Percentiles rank a stretch among this genome's conserved stretches.
Evolutionary conservation across 345 rosid species (phyloP).

Genomic region (Pugionium dolabratum): DNA sequence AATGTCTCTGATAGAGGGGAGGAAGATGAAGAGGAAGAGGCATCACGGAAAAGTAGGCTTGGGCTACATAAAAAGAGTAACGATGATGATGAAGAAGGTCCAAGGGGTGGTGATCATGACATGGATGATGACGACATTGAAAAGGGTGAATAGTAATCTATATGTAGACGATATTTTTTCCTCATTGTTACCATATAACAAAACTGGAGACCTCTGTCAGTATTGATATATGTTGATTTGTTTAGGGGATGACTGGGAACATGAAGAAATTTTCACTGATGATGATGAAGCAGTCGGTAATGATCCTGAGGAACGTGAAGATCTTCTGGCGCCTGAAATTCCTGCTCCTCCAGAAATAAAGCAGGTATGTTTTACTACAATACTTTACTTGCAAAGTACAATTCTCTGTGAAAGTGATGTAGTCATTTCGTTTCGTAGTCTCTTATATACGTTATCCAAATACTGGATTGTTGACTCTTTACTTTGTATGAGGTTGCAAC

Average conservation of each 20-base stretch:
- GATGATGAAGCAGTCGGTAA: conserved; percentile 97
- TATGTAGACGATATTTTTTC: not conserved
- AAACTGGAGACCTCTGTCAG: not conserved
- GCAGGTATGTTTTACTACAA: conserved; percentile 50
- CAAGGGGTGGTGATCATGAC: conserved; percentile 89
- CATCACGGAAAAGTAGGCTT: conserved; percentile 79
- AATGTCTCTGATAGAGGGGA: conserved; percentile 82
- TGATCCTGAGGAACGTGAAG: conserved; percentile 93
- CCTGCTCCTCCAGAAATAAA: conserved; percentile 98
- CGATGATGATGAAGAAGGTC: conserved; percentile 94
- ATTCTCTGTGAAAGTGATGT: not conserved
- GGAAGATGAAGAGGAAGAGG: conserved; percentile 95
- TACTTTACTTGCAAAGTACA: conserved; percentile 14
- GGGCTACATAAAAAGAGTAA: conserved; percentile 69
- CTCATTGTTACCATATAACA: not conserved
- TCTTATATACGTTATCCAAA: not conserved
- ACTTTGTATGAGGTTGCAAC: not conserved
- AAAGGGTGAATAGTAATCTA: conserved; percentile 56
- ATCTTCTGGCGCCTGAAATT: conserved; percentile 82
- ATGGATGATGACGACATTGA: conserved; percentile 94
- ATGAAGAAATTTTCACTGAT: conserved; percentile 96
- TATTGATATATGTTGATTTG: conserved; percentile 17
- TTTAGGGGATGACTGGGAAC: conserved; percentile 99
- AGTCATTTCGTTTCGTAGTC: not conserved
- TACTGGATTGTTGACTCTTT: conserved; percentile 4